Base-by-base conservation (phyloP, 1,284 basidiomycete species). In the Malassezia arunalokei region DNA sequence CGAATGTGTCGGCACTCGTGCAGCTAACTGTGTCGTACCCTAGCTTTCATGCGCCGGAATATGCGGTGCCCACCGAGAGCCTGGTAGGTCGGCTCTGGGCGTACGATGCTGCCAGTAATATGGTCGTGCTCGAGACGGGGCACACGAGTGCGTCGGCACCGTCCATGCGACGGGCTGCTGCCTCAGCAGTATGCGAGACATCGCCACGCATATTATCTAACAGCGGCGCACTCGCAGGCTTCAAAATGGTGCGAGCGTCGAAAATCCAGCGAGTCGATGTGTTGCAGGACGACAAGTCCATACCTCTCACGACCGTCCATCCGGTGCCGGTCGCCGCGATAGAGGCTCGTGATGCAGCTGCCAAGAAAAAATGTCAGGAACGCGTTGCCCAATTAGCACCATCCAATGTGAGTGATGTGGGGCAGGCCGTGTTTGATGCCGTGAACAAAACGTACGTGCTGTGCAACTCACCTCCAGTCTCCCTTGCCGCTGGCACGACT, bases 381-480 rank as follows among this genome's bases (percentile, higher is more conserved):
- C 64, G 62, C 32, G 54, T 59, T n/a, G 56, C 56, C 24, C 52
- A 46, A 31, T 48, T 59, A 12, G 64, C 59, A 4, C 60, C 60
- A 8, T 60, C 62, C 39, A 64, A 66, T 17, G 67, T 66, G 11
- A 57, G 58, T 9, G 56, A 58, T 31, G 42, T 60, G 17, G 66
- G 59, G 20, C 67, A 69, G 50, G 56, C 49, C 7, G 53, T 68
- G 17, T 73, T 71, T 32, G 68, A 71, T 38, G 67, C 62, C 9
- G 42, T 73, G 9, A 65, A 60, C 59, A 73, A 73, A 38, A 73
- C 70, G 65, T 70, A 49, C 58, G 67, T 66, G 20, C 4, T n/a
- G 7, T 8, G 1, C 35, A 6, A 14, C 4, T 7, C 31, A 15
- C 20, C 37, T 14, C 5, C 44, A 68, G 65, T 0, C 49, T 73